Evolutionary conservation across 1,139 yeast species (phyloP).

Genomic region (Nakaseomyces uthaithaninus): DNA sequence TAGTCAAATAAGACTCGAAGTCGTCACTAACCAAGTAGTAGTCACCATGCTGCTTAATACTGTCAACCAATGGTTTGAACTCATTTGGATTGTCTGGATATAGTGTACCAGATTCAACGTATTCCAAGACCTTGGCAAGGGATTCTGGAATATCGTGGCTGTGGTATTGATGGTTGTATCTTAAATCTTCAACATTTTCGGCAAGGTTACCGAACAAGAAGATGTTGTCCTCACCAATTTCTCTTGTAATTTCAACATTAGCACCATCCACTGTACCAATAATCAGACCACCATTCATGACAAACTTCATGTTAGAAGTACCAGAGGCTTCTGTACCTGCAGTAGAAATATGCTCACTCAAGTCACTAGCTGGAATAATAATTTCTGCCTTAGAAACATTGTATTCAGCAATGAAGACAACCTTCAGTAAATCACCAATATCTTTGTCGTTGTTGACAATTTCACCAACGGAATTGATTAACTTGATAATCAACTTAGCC

Average conservation of each 20-base stretch:
- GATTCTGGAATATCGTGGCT: constrained; percentile 43
- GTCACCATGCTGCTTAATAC: constrained; percentile 69
- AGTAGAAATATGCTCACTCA: constrained; percentile 92
- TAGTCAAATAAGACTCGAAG: constrained; percentile 76
- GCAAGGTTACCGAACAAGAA: constrained; percentile 86
- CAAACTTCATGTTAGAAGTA: constrained; percentile 93
- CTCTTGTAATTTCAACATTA: constrained; percentile 88
- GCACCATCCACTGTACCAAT: constrained; percentile 98
- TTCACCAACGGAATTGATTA: constrained; percentile 71
- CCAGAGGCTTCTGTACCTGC: constrained; percentile 98
- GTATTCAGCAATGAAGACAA: constrained; percentile 83
- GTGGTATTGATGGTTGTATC: constrained; percentile 64
- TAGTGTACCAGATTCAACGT: constrained; percentile 61
- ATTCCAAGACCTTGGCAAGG: constrained; percentile 54
- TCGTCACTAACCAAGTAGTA: constrained; percentile 83
- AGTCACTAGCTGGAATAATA: constrained; percentile 81
- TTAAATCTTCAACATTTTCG: constrained; percentile 78
- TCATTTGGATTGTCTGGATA: constrained; percentile 55
- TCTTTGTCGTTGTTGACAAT: constrained; percentile 74
- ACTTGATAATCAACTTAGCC: constrained; percentile 84
- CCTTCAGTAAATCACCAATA: constrained; percentile 69
- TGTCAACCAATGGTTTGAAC: constrained; percentile 59
- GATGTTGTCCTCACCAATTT: constrained; percentile 87
- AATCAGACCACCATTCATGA: constrained; percentile 85
- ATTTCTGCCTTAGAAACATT: constrained; percentile 91